These are phyloP conservation scores for Golubevia pallescens DNA, from an alignment of 1,284 basidiomycete species.

Conservation along the genomic window DNA sequence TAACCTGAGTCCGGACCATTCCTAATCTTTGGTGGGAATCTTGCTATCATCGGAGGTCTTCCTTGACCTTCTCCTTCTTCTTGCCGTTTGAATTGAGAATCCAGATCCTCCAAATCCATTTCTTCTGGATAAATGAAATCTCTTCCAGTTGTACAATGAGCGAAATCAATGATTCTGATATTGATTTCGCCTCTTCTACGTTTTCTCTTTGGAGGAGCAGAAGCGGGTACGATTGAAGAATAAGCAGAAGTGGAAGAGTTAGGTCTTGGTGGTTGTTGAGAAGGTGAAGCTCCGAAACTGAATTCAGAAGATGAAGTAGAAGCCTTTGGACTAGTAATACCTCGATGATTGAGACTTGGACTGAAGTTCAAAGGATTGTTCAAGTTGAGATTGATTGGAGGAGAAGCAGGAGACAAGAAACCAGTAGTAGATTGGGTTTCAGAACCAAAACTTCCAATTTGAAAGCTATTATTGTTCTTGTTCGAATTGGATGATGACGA, in stretches of 20 bases:
- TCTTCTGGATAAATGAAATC: conserved; percentile 76
- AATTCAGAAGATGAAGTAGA: background rate
- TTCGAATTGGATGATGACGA: background rate
- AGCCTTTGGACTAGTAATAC: conserved; percentile 4
- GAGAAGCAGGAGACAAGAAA: too few species aligned
- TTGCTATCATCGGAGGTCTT: conserved; percentile 70
- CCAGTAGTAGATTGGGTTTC: background rate
- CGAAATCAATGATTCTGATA: conserved; percentile 97
- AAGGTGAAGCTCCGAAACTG: conserved; percentile 12
- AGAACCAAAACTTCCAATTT: background rate
- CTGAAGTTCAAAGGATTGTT: too few species aligned
- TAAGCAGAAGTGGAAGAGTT: conserved; percentile 75
- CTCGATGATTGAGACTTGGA: too few species aligned
- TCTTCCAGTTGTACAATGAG: conserved; percentile 92
- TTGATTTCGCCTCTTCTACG: conserved; percentile 82
- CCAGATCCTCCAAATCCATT: conserved; percentile 21
- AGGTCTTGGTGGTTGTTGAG: conserved; percentile 66
- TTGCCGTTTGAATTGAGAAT: conserved; percentile 45
- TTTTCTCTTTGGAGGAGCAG: conserved; percentile 50
- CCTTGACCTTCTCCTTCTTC: conserved; percentile 71
- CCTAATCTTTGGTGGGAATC: conserved; percentile 87
- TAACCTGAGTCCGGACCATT: conserved; percentile 91
- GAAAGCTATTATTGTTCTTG: too few species aligned
- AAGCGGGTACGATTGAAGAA: conserved; percentile 71
- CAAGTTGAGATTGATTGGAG: too few species aligned